These are phyloP conservation scores for Eucalyptus sp. DNA, from an alignment of 345 rosid genomes.

Conservation along the genomic window DNA sequence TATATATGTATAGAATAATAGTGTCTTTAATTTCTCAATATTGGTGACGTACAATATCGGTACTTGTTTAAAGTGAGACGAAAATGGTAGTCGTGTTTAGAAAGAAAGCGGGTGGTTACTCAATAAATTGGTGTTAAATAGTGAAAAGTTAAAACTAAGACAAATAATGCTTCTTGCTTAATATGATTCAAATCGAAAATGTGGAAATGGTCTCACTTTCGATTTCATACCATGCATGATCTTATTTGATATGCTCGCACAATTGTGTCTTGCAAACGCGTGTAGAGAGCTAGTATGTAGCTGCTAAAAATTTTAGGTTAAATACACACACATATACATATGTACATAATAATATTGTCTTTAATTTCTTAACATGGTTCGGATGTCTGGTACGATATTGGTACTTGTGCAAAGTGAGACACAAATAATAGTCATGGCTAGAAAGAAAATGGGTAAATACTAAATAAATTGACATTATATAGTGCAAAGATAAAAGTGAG, in stretches of 20 bases:
- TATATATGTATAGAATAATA: not conserved
- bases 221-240: not conserved
- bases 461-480: not conserved
- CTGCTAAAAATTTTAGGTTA: not conserved
- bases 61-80: rapidly evolving
- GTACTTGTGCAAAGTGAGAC: not conserved
- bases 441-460: not conserved
- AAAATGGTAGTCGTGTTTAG: not conserved
- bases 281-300: not conserved
- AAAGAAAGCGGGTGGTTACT: not conserved
- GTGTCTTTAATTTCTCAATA: not conserved
- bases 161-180: not conserved
- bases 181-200: not conserved
- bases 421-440: not conserved
- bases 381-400: rapidly evolving
- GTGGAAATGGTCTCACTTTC: not conserved
- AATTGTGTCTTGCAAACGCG: not conserved
- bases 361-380: not conserved
- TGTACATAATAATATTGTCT: not conserved
- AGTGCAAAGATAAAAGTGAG: not conserved
- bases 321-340: not conserved
- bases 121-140: not conserved
- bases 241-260: not conserved
- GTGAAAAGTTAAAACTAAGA: not conserved
- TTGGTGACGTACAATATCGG: rapidly evolving